phyloP scores from a whole-genome alignment of 1,139 yeast genomes.

The Candida pseudoviswanathii region DNA sequence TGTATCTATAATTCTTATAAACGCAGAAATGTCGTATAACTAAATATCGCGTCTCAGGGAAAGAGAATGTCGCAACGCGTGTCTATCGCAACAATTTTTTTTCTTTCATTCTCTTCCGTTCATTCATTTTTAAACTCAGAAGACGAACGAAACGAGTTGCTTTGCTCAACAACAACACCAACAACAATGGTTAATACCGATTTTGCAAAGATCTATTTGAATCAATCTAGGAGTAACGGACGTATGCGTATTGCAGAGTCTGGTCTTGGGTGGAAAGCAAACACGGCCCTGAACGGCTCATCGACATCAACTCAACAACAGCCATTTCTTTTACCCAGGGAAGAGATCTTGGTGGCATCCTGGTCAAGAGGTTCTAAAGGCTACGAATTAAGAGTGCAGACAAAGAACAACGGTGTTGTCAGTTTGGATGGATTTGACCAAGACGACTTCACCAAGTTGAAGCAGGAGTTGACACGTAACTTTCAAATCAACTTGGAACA shows the following conservation, averaged over 20 bases:
- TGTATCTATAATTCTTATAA: background rate
- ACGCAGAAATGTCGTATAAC: background rate
- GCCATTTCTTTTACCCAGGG: constrained; percentile 84
- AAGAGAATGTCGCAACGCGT: constrained; percentile 7
- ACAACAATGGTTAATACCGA: constrained; percentile 51
- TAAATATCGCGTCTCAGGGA: background rate
- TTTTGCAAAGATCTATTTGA: constrained; percentile 84
- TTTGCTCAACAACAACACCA: background rate
- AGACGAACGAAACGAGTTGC: background rate
- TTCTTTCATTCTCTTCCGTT: constrained; percentile 6
- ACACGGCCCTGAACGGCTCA: constrained; percentile 15
- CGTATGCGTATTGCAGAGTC: constrained; percentile 92
- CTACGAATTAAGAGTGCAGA: constrained; percentile 83
- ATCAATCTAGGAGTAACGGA: constrained; percentile 82
- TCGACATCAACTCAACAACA: constrained; percentile 40
- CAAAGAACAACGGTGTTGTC: constrained; percentile 84
- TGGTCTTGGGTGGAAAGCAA: constrained; percentile 96
- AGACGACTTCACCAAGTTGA: constrained; percentile 77
- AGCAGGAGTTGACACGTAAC: constrained; percentile 80
- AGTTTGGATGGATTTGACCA: constrained; percentile 89
- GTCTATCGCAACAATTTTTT: background rate
- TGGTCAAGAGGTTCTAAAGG: constrained; percentile 98
- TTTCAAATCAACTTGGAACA: constrained; percentile 75
- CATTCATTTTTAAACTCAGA: background rate
- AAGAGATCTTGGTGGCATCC: constrained; percentile 73